Conservation (phyloP, 306 rosid species). For the Dalbergia cultrata region DNA sequence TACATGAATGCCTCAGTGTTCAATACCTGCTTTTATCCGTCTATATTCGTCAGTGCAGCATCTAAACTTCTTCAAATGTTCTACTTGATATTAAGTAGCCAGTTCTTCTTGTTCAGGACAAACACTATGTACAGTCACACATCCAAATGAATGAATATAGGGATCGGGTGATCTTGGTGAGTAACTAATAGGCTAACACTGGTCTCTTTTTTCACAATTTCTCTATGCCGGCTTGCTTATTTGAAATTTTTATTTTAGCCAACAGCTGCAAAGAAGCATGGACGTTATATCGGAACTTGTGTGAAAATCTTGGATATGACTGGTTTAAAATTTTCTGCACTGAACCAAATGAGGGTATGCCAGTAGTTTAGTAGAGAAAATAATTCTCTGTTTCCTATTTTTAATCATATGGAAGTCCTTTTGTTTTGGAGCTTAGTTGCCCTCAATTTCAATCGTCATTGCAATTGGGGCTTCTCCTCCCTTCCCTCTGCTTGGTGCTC, state of each 20-base stretch:
- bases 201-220: background rate
- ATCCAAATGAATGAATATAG: constrained; percentile 95
- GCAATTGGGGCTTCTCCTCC: background rate
- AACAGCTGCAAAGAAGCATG: constrained; percentile 72
- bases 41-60: background rate
- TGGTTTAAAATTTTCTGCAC: constrained; percentile 86
- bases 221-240: constrained; percentile 9
- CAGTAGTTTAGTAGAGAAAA: background rate
- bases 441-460: background rate
- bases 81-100: constrained; percentile 24
- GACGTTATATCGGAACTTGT: constrained; percentile 81
- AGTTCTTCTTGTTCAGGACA: constrained; percentile 63
- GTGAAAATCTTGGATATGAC: constrained; percentile 95
- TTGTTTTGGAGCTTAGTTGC: background rate
- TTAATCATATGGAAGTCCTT: background rate
- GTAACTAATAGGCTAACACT: constrained; percentile 32
- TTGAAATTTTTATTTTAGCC: constrained; percentile 64
- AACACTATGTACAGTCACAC: constrained; percentile 92
- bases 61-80: constrained; percentile 4
- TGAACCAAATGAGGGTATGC: constrained; percentile 87
- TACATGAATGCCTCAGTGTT: constrained; percentile 23
- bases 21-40: background rate
- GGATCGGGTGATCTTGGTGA: constrained; percentile 85
- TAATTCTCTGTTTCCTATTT: background rate
- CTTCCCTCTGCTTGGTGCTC: no score